Evolutionary conservation across 768 basidiomycete genomes (phyloP).

Genomic region (Suillus cothurnatus): DNA sequence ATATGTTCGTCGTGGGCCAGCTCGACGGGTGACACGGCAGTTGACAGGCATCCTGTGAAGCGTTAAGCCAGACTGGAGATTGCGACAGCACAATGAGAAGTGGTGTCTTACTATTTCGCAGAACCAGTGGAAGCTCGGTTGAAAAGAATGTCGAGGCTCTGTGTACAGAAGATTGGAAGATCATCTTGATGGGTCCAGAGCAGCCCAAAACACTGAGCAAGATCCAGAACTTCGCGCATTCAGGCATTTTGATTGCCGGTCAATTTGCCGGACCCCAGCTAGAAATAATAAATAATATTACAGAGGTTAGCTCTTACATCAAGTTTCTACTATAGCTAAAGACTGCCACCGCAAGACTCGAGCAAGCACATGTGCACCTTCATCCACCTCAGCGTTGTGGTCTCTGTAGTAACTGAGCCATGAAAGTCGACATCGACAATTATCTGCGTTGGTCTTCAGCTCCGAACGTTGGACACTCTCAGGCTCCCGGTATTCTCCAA

Average conservation of each 20-base stretch:
- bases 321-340: background rate
- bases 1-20: conserved; percentile 35
- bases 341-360: background rate
- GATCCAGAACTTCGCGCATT: background rate
- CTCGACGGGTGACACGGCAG: conserved; percentile 25
- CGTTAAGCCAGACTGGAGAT: background rate
- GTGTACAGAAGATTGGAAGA: background rate
- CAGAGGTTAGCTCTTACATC: too few species aligned
- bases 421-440: background rate
- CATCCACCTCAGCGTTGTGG: background rate
- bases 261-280: conserved; percentile 1
- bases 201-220: background rate
- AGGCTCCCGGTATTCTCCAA: background rate
- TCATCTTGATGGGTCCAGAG: background rate
- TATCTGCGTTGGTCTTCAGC: background rate
- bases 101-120: background rate
- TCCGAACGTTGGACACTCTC: background rate
- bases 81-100: background rate
- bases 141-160: background rate
- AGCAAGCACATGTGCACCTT: background rate
- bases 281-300: too few species aligned
- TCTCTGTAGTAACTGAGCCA: background rate
- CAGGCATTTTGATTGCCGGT: background rate
- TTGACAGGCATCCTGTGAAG: conserved; percentile 24
- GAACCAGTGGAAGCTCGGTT: background rate